These are phyloP conservation scores for Phytophthora palmivora DNA, from an alignment of 352 stramenopile genomes.

Conservation along the genomic window DNA sequence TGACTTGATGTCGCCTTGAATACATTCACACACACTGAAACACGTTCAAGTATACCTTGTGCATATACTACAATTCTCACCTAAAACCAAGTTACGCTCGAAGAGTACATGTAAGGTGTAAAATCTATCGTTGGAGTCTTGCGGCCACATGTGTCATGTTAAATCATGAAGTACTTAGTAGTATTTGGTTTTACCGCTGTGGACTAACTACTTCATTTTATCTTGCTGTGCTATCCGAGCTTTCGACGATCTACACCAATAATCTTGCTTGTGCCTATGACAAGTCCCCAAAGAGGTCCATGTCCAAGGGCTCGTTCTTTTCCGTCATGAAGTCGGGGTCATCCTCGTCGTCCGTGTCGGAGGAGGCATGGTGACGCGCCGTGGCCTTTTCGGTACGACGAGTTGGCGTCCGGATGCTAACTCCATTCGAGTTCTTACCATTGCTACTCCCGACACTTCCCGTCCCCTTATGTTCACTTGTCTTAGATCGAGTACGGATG, in stretches of 20 bases:
- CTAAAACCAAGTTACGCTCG: too few species aligned
- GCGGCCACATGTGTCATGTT: background rate
- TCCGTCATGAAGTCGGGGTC: conserved; percentile 57
- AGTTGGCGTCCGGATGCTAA: conserved; percentile 63
- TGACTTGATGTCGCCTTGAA: conserved; percentile 24
- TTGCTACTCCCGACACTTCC: conserved; percentile 63
- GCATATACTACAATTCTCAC: too few species aligned
- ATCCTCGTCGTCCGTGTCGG: conserved; percentile 82
- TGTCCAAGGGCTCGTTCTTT: conserved; percentile 48
- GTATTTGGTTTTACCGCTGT: conserved; percentile 6
- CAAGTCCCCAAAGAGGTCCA: conserved; percentile 53
- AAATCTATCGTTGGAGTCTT: too few species aligned
- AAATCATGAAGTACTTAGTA: too few species aligned
- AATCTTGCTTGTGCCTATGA: conserved; percentile 26
- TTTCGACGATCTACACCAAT: conserved; percentile 8
- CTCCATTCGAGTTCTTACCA: conserved; percentile 53
- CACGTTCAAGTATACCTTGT: too few species aligned
- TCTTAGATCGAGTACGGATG: conserved; percentile 79
- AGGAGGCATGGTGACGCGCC: conserved; percentile 44
- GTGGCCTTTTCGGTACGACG: conserved; percentile 29
- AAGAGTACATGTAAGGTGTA: too few species aligned
- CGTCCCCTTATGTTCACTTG: conserved; percentile 55
- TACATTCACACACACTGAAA: too few species aligned
- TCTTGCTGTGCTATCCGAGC: conserved; percentile 9
- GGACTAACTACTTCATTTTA: conserved; percentile 1